Evolutionary conservation across 169 alveolate genomes (phyloP).

Genomic region (Babesia divergens): DNA sequence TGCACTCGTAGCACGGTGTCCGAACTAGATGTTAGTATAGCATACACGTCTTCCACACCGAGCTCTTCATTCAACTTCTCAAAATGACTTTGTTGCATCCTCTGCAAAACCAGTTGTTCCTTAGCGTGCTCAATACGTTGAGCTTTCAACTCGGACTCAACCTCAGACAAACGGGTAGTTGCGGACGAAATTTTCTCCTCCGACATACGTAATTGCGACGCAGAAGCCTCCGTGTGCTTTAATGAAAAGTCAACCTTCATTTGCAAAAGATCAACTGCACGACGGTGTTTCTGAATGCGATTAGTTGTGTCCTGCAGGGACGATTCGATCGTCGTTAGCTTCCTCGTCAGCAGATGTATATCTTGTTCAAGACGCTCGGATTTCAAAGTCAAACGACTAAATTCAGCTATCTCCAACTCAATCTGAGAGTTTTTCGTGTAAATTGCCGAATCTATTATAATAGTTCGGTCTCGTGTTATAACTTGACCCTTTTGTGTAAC

Average conservation of each 20-base stretch:
- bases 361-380: constrained; percentile 51
- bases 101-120: constrained; percentile 7
- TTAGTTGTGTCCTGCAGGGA: not conserved
- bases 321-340: not conserved
- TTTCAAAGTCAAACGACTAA: constrained; percentile 2
- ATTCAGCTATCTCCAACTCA: constrained; percentile 58
- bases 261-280: constrained; percentile 19
- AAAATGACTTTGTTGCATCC: constrained; percentile 19
- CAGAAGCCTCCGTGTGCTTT: constrained; percentile 34
- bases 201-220: constrained; percentile 2
- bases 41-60: constrained; percentile 46
- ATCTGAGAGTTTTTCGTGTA: constrained; percentile 24
- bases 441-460: constrained; percentile 35
- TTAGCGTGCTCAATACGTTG: not conserved
- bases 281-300: constrained; percentile 25
- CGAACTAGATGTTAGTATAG: not conserved
- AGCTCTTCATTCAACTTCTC: constrained; percentile 19
- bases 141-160: not conserved
- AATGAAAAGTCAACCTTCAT: constrained; percentile 38
- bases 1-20: constrained; percentile 10
- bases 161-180: not conserved
- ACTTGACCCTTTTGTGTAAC: constrained; percentile 58
- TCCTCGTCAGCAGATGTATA: not conserved
- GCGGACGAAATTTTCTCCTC: constrained; percentile 3
- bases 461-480: constrained; percentile 58